Evolutionary conservation across 805 yeast genomes (phyloP).

Genomic region (Yamadazyma philogaea): DNA sequence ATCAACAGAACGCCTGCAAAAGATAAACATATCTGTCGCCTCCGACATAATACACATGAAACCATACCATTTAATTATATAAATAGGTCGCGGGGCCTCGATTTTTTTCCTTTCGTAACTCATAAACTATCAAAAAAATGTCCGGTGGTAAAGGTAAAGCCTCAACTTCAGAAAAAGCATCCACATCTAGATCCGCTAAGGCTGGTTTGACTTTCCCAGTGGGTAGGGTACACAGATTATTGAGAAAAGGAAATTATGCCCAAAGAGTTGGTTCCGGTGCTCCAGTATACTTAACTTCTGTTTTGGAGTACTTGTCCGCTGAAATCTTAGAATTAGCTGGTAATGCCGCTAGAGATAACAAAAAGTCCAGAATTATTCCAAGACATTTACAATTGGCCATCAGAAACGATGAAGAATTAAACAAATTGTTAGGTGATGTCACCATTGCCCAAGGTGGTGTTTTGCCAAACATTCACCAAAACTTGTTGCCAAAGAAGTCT

Average conservation of each 20-base stretch:
- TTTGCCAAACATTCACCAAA: conserved; percentile 49
- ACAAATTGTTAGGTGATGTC: conserved; percentile 49
- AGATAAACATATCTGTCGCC: neutral
- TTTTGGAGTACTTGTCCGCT: conserved; percentile 48
- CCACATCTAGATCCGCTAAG: conserved; percentile 48
- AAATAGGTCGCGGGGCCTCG: conserved; percentile 2
- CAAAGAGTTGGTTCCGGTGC: conserved; percentile 54
- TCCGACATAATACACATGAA: neutral
- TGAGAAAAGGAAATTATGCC: conserved; percentile 50
- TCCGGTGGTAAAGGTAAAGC: conserved; percentile 44
- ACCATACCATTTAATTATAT: too few species aligned
- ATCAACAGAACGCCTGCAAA: neutral
- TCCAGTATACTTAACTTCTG: conserved; percentile 50
- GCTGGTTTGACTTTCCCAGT: conserved; percentile 52
- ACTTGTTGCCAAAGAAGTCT: conserved; percentile 54
- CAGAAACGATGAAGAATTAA: conserved; percentile 52
- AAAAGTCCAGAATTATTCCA: conserved; percentile 50
- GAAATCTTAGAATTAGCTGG: conserved; percentile 52
- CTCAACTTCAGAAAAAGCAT: conserved; percentile 46
- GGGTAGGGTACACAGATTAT: conserved; percentile 50
- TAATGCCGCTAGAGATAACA: conserved; percentile 52
- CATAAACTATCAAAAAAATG: conserved; percentile 20
- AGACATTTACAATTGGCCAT: conserved; percentile 52
- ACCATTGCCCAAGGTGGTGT: conserved; percentile 54
- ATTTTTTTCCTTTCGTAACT: conserved; percentile 2